Evolutionary conservation across 1,284 basidiomycete genomes (phyloP), one percentile per base, ranked within the genome.

Genomic region (Malassezia yamatoensis): DNA sequence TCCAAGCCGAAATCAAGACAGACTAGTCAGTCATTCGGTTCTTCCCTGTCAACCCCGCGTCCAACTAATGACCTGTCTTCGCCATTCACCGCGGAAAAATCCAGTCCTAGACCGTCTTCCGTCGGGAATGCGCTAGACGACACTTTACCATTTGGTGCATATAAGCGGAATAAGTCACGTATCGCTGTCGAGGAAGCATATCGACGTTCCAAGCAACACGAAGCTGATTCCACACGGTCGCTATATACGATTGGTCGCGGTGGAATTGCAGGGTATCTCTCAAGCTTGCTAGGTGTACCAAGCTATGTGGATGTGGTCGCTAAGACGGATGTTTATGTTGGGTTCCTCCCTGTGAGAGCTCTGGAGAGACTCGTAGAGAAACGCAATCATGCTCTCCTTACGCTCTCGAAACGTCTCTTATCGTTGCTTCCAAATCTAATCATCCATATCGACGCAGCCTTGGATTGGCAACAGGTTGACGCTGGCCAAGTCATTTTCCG

Each of bases 401-500:
- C 93, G 0, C 80, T 98, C n/a, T 90, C 91, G 0, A 98, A 98
- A 75, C 84, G 93, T 11, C 78, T 99, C 21, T 87, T 96, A 41
- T 94, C 90, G 2, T 78, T 99, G 55, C 79, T 99, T 1, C 94
- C 91, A 1, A 91, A 94, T 5, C 80, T 96, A 21, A 90, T 99
- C 9, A 79, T 96, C 12, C 93, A 98, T 71, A 94, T 99, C 59
- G 93, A 99, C 75, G 86, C 90, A 1, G 90, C 91, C 0, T 80
- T 99, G 58, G 93, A 99, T 72, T 98, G 93, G 93, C 87, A 91
- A 81, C 91, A 96, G 75, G 88, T 94, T 4, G 85, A 86, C 62
- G 90, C 90, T 0, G 90, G 94, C 0, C 89, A 81, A 62, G 84
- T 90, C 38, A 80, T 94, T 49, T 96, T 90, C 83, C 82, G 91